These are phyloP conservation scores for Didymosphaeria variabile DNA, from an alignment of 2,329 filamentous ascomycete genomes.

Conservation along the genomic window DNA sequence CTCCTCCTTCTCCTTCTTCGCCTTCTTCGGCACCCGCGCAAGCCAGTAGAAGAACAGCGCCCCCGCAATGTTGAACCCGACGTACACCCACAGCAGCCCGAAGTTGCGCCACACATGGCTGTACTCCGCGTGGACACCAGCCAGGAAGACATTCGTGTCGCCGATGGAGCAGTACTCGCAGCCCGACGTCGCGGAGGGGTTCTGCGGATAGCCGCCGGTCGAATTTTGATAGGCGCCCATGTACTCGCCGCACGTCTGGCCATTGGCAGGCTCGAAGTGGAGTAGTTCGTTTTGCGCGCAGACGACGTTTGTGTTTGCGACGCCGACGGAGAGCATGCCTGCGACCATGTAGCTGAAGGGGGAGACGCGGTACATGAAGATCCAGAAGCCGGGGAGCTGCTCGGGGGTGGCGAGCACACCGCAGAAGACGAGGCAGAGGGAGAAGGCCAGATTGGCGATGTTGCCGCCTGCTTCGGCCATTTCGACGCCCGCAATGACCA, in stretches of 20 bases:
- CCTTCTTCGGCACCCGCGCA: slow-evolving; percentile 62
- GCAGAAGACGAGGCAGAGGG: slow-evolving; percentile 77
- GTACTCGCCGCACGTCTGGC: slow-evolving; percentile 53
- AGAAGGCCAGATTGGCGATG: slow-evolving; percentile 78
- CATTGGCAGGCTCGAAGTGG: slow-evolving; percentile 68
- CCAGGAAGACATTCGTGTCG: slow-evolving; percentile 56
- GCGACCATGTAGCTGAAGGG: slow-evolving; percentile 84
- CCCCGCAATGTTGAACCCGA: slow-evolving; percentile 61
- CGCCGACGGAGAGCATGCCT: slow-evolving; percentile 73
- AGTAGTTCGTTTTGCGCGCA: slow-evolving; percentile 77
- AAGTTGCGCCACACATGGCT: slow-evolving; percentile 62
- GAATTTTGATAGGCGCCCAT: slow-evolving; percentile 42
- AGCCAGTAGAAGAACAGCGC: slow-evolving; percentile 65
- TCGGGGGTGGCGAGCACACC: slow-evolving; percentile 73
- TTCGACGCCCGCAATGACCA: slow-evolving; percentile 79
- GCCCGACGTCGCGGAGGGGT: slow-evolving; percentile 42
- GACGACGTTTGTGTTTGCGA: slow-evolving; percentile 71
- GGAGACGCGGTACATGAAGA: slow-evolving; percentile 83
- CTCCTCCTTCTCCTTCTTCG: slow-evolving; percentile 52
- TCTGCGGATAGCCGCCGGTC: slow-evolving; percentile 49
- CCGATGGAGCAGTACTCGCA: slow-evolving; percentile 55
- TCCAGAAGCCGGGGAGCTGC: slow-evolving; percentile 77
- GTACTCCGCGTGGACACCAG: slow-evolving; percentile 54
- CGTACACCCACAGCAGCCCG: slow-evolving; percentile 63
- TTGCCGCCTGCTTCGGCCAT: slow-evolving; percentile 79